Conservation (phyloP, 2,329 filamentous ascomycete genomes). For the Cordyceps farinosa region DNA sequence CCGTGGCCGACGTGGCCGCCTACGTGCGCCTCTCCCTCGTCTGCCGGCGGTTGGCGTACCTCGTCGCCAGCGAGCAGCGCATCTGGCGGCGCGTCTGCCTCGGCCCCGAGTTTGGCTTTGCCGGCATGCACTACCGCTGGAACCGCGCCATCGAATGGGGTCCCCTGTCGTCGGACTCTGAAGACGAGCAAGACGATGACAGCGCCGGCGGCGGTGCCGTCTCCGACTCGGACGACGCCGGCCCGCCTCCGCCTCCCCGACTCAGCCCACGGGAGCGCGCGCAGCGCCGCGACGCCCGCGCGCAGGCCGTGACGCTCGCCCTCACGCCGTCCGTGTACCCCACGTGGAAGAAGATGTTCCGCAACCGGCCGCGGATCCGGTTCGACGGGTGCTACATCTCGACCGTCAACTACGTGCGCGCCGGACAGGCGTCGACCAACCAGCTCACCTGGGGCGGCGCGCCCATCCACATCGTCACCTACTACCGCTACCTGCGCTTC, state of each 20-base stretch:
- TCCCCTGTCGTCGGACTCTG: slow-evolving; percentile 33
- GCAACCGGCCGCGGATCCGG: slow-evolving; percentile 75
- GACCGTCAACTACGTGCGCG: slow-evolving; percentile 90
- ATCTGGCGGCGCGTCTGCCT: slow-evolving; percentile 80
- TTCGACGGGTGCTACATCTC: slow-evolving; percentile 97
- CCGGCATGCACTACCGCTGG: slow-evolving; percentile 78
- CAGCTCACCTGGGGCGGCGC: slow-evolving; percentile 67
- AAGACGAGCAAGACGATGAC: slow-evolving; percentile 24
- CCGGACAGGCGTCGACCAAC: slow-evolving; percentile 69
- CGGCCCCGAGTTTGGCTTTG: slow-evolving; percentile 71
- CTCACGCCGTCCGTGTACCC: slow-evolving; percentile 45
- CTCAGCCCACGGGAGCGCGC: slow-evolving; percentile 37
- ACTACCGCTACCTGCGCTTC: slow-evolving; percentile 95
- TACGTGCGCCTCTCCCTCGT: slow-evolving; percentile 74
- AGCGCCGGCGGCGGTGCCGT: slow-evolving; percentile 30
- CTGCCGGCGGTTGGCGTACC: slow-evolving; percentile 82
- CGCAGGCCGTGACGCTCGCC: slow-evolving; percentile 35
- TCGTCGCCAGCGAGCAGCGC: slow-evolving; percentile 76
- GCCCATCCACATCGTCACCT: slow-evolving; percentile 93
- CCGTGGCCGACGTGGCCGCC: slow-evolving; percentile 69
- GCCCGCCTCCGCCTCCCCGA: not conserved
- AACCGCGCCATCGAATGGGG: slow-evolving; percentile 58
- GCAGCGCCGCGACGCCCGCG: slow-evolving; percentile 31
- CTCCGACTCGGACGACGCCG: slow-evolving; percentile 21
- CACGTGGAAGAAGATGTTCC: slow-evolving; percentile 70